phyloP scores from a whole-genome alignment of 441 rosid genomes.

The Croton setiger region DNA sequence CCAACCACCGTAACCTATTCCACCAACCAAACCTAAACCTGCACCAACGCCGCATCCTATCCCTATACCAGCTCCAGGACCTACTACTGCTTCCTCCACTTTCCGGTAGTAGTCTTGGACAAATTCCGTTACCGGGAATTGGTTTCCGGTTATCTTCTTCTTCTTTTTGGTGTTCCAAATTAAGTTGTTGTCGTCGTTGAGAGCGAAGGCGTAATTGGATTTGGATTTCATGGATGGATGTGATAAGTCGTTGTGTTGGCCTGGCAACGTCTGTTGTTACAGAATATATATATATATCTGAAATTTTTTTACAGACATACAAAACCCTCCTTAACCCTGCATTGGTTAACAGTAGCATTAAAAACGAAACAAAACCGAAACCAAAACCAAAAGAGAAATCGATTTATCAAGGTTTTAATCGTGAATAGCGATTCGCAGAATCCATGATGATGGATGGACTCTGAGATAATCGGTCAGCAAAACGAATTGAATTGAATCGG shows the following conservation, averaged over 20 bases:
- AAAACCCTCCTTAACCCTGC: too few species aligned
- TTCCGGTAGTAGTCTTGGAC: conserved; percentile 35
- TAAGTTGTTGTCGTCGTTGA: conserved; percentile 12
- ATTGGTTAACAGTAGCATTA: too few species aligned
- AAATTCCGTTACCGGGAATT: conserved; percentile 51
- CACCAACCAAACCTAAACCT: conserved; percentile 64
- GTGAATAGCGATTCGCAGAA: too few species aligned
- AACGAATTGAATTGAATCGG: too few species aligned
- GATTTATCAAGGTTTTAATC: too few species aligned
- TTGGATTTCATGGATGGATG: conserved; percentile 32
- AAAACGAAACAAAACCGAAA: too few species aligned
- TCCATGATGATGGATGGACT: too few species aligned
- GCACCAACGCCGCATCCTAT: conserved; percentile 69
- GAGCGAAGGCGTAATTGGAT: conserved; percentile 15
- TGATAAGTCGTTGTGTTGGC: not conserved
- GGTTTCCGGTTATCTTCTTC: conserved; percentile 27
- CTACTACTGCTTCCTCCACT: conserved; percentile 41
- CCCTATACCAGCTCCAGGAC: conserved; percentile 70
- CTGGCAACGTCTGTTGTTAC: too few species aligned
- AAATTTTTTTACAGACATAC: too few species aligned
- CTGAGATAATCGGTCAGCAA: too few species aligned
- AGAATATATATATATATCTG: too few species aligned
- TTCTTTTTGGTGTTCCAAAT: conserved; percentile 40
- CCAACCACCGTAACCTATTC: conserved; percentile 53
- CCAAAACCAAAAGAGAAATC: too few species aligned